These are phyloP conservation scores for Vigna trinervia DNA, from an alignment of 306 rosid genomes.

Conservation along the genomic window DNA sequence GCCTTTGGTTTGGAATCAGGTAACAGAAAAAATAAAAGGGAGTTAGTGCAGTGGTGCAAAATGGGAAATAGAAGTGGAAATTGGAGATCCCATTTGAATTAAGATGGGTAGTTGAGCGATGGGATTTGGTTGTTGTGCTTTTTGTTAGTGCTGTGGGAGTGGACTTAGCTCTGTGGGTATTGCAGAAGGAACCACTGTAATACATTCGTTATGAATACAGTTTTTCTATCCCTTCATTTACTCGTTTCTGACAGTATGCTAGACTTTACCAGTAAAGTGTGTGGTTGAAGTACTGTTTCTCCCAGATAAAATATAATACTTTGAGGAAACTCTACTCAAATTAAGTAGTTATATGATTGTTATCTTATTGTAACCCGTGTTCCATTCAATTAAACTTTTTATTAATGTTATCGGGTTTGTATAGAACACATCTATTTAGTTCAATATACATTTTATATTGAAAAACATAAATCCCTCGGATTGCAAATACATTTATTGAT, in stretches of 20 bases:
- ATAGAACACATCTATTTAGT: constrained; percentile 3
- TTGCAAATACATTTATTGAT: constrained; percentile 8
- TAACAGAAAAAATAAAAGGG: not conserved
- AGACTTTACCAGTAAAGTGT: constrained; percentile 22
- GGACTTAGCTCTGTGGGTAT: not conserved
- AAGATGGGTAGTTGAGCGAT: not conserved
- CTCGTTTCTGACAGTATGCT: not conserved
- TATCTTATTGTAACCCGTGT: not conserved
- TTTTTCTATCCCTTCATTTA: not conserved
- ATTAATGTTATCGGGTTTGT: constrained; percentile 1
- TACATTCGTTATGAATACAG: not conserved
- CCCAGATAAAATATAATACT: not conserved
- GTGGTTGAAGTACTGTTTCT: constrained; percentile 2
- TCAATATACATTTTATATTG: constrained; percentile 20
- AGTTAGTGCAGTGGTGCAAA: not conserved
- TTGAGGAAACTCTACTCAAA: constrained; percentile 17
- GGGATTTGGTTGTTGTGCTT: not conserved
- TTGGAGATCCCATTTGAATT: not conserved
- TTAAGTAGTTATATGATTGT: not conserved
- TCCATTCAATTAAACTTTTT: not conserved
- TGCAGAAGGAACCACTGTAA: not conserved
- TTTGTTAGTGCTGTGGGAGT: not conserved
- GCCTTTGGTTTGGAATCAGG: not conserved
- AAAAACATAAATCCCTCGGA: not conserved
- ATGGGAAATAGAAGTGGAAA: constrained; percentile 9